Percentiles rank a stretch among this genome's conserved stretches.
Conservation (phyloP, 768 basidiomycete species). For the Tylopilus subfusipes region DNA sequence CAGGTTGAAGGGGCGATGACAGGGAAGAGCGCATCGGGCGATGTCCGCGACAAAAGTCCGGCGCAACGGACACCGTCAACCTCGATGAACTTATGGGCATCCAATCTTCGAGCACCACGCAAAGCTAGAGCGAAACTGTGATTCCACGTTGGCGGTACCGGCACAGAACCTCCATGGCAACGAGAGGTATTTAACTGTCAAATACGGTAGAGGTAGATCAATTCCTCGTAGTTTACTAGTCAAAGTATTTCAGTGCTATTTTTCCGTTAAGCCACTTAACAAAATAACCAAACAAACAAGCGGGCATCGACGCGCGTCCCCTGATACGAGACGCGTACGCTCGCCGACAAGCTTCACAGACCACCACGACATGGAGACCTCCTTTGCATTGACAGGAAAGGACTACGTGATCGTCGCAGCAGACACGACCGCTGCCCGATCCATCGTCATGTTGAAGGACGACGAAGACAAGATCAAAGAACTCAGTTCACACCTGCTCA, state of each 20-base stretch:
- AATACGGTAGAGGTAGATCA: no score
- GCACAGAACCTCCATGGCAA: not conserved
- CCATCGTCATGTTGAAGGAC: slow-evolving; percentile 95
- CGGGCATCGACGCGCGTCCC: slow-evolving; percentile 29
- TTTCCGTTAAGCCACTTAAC: not conserved
- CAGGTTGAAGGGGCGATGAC: not conserved
- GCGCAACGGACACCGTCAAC: not conserved
- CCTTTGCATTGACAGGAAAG: slow-evolving; percentile 88
- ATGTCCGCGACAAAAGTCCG: not conserved
- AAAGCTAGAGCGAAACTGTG: not conserved
- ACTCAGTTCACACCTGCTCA: slow-evolving; percentile 85
- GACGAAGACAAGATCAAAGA: slow-evolving; percentile 97
- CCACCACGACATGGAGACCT: slow-evolving; percentile 70
- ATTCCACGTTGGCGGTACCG: not conserved
- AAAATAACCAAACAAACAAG: slow-evolving; percentile 18
- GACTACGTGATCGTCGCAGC: slow-evolving; percentile 91
- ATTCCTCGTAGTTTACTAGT: no score
- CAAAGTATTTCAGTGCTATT: not conserved
- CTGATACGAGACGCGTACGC: slow-evolving; percentile 19
- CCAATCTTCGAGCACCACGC: no score
- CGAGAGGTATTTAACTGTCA: not conserved
- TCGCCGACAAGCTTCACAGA: not conserved
- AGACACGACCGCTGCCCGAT: slow-evolving; percentile 84
- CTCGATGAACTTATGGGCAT: not conserved
- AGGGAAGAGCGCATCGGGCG: not conserved